Evolutionary conservation across 1,139 yeast genomes (phyloP), one percentile per base, ranked within the genome.

Genomic region (Magnusiomyces tetraspermus): DNA sequence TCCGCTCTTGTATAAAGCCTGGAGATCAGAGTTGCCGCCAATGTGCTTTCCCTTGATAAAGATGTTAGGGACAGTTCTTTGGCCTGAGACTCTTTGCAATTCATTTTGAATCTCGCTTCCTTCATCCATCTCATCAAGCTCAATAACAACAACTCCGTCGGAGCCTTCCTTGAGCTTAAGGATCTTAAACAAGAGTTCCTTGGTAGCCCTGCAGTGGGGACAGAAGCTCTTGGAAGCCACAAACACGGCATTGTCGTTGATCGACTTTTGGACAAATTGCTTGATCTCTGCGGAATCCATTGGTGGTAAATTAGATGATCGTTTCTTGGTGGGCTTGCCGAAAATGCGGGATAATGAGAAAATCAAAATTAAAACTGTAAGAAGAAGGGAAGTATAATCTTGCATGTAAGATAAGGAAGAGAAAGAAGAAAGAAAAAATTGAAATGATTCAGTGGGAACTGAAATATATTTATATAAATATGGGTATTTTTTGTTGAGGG

Each of bases 1-100:
- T 53, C 76, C 78, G 42, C 61, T 55, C 33, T 64, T 61, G 55
- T 75, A 72, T 67, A 82, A 75, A 47, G 75, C 72, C 71, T 87
- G 95, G 57, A 90, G 75, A 61, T 85, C 95, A 50, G 90, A 83
- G 77, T 88, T 86, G 56, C 98, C 98, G 58, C 98, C 98, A 63
- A 92, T 81, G 73, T 88, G 96, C 71, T 88, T 77, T 56, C 96
- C 96, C 51, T 77, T 82, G 67, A 92, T 89, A 72, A 84, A 89
- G 60, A 92, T 79, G 70, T 86, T 90, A 58, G 98, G 98, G 55
- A 92, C 97, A 43, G 97, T 88, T 61, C 81, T 77, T 75, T 92
- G 97, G 58, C 96, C 96, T 43, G 95, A 83, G 59, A 88, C 69
- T 64, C 84, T 82, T 49, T 66, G 67, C 58, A 92, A 76, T 55